Base-by-base conservation (phyloP, 1,139 yeast genomes). In the Protomyces macrosporus region DNA sequence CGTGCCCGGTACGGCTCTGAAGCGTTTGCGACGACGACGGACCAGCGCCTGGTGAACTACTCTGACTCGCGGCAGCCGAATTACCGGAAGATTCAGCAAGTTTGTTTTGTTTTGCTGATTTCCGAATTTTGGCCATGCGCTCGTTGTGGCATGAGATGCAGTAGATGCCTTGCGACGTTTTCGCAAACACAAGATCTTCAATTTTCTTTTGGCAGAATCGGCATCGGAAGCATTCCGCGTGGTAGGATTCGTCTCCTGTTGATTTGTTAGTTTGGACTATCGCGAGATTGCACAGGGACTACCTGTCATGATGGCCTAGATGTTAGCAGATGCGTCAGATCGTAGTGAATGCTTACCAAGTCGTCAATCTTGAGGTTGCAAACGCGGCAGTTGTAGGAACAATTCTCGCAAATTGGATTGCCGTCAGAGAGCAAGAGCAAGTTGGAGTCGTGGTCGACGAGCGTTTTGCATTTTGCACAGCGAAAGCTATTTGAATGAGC, bases 121-220 rank as follows among this genome's bases (percentile, higher is more conserved):
- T 51, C 16, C 65, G 55, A 34, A 37, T 85, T 70, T 84, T 82
- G 39, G 86, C 93, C 74, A 93, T 78, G 66, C 93, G 77, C 71
- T 87, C 84, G 72, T 90, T 95, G 75, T 93, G 98, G 73, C 98
- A 93, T 48, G 82, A 81, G 89, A 93, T 88, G 77, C 98, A 93
- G 73, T 91, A 93, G 45, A 93, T 78, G 0, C 98, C 98, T 72
- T 88, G 91, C 54, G 95, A 86, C 0, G 98, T 93, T 72, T 96
- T 81, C 33, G 98, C 98, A 72, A 93, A 95, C 68, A 91, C 80
- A 70, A 91, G 78, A 75, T 93, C 97, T 71, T 89, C 96, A 67
- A 93, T 93, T 69, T 87, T 87, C 69, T 84, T 84, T 72, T 88
- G 88, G 77, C 98, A 93, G 69, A 90, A 86, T 63, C 96, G 84